Evolutionary conservation across 345 rosid genomes (phyloP), one percentile per base, ranked within the genome.

Genomic region (Boechera stricta): DNA sequence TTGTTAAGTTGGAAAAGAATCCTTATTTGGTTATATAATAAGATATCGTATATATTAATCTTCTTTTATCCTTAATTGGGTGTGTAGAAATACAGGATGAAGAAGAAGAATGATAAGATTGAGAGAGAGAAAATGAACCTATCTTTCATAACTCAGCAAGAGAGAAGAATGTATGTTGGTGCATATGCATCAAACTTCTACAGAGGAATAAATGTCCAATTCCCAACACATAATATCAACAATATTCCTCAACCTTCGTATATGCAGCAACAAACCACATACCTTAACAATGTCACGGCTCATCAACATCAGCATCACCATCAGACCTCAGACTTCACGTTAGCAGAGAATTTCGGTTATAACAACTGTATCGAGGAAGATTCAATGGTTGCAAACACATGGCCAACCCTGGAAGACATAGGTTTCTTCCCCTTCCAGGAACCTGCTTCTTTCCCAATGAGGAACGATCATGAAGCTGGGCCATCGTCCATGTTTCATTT

Each of bases 11-110:
- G 21, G 10, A 56, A 56, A 31, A 31, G 2, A 56, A 56, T 48
- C 12, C 8, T 49, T 35, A 6, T n/a, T 33, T 49, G 21, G 35
- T n/a, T 41, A 41, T 10, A 10, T 10, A 38, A 31, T 52, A 21
- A 21, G 21, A 39, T 13, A 13, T 35, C 0, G n/a, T n/a, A 61
- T 18, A 8, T 21, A 10, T 38, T 63, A 5, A 73, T 73, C 9
- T 4, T 18, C 18, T 10, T 55, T 18, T n/a, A 10, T 61, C 7
- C 10, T 15, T 6, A 49, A n/a, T 51, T 49, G 29, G 3, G 10
- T 72, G 64, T 64, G 35, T 18, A 74, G 78, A 74, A 74, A 74
- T 56, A 0, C 13, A 48, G 78, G 48, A 0, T 32, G 16, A 36
- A 38, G 21, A 57, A 31, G 38, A 9, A 6, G 18, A 7, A 13